Evolutionary conservation across 176 grass and related monocot genomes (phyloP).

Genomic region (Oryza brachyantha): DNA sequence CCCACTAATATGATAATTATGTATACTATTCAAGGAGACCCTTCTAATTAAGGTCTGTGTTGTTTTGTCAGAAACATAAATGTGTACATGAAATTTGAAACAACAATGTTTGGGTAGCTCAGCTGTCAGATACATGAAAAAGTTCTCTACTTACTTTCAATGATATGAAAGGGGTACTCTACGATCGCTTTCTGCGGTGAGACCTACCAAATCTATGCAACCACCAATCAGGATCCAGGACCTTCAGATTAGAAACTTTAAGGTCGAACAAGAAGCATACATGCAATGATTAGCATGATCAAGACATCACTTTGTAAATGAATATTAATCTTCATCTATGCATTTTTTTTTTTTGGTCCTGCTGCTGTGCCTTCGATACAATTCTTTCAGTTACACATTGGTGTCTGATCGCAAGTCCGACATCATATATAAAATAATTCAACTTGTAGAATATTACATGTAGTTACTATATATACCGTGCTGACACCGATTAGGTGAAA

Average conservation of each 20-base stretch:
- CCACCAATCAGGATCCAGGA: constrained; percentile 32
- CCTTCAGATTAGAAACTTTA: constrained; percentile 10
- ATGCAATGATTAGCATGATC: constrained; percentile 28
- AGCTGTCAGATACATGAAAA: not conserved
- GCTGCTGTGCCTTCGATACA: too few relatives aligned
- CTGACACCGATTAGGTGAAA: too few relatives aligned
- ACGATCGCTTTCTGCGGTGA: constrained; percentile 11
- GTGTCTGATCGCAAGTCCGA: too few relatives aligned
- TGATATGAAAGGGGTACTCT: constrained; percentile 11
- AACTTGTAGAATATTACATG: too few relatives aligned
- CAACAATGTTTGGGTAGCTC: not conserved
- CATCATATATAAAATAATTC: too few relatives aligned
- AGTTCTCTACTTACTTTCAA: not conserved
- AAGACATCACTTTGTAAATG: constrained; percentile 16
- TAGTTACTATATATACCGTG: too few relatives aligned
- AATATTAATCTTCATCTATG: not conserved
- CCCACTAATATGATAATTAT: not conserved
- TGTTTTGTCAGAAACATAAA: not conserved
- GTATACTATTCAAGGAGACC: not conserved
- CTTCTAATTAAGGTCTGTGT: not conserved
- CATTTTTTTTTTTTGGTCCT: too few relatives aligned
- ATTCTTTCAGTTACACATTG: too few relatives aligned
- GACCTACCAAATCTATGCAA: constrained; percentile 44
- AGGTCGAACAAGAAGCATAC: constrained; percentile 1
- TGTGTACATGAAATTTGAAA: constrained; percentile 15